Base-by-base conservation (phyloP, 2,329 filamentous ascomycete species). In the Fonsecaea pedrosoi region DNA sequence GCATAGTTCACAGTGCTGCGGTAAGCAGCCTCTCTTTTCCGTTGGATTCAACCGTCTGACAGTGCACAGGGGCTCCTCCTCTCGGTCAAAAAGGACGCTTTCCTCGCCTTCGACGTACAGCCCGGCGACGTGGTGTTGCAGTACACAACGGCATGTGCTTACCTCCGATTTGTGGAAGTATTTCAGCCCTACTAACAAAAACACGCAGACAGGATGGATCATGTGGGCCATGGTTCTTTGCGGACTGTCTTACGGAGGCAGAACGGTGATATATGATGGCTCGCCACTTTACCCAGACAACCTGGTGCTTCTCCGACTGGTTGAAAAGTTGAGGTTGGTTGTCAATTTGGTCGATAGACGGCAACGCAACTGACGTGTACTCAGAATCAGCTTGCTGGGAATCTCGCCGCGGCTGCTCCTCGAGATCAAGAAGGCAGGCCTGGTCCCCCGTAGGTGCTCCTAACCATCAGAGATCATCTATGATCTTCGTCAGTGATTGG, bases 401-500 rank as follows among this genome's bases (percentile, higher is more conserved):
- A 89, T 88, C 4, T 92, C 90, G 60, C 92, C 92, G 0, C 83
- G 90, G 3, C 95, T 90, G 84, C 82, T 95, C 73, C 85, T 88
- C 58, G 91, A 94, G 74, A 76, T 95, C 8, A 85, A 88, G 67
- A 90, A 89, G 71, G 83, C 84, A 18, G 81, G 82, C 0, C 83
- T 92, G 48, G 78, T 80, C 0, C 91, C 92, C 0, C 83, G 85
- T 8, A 80, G 88, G 1, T 50, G 30, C 6, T 32, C 30, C 30
- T 32, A 32, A 0, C 30, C 30, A 32, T 5, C 30, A 32, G 30
- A 32, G 30, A 32, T 32, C 30, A 6, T 32, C 30, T 2, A 32
- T 32, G 30, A 6, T 32, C 1, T 32, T 6, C 5, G 30, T 32
- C 30, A 32, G 30, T 4, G 3, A 6, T 3, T 32, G 30, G 30